Percentiles rank a stretch among this genome's conserved stretches.
These are phyloP conservation scores for Sergeia podlipaevii DNA, from an alignment of 208 protist species.

Conservation along the genomic window DNA sequence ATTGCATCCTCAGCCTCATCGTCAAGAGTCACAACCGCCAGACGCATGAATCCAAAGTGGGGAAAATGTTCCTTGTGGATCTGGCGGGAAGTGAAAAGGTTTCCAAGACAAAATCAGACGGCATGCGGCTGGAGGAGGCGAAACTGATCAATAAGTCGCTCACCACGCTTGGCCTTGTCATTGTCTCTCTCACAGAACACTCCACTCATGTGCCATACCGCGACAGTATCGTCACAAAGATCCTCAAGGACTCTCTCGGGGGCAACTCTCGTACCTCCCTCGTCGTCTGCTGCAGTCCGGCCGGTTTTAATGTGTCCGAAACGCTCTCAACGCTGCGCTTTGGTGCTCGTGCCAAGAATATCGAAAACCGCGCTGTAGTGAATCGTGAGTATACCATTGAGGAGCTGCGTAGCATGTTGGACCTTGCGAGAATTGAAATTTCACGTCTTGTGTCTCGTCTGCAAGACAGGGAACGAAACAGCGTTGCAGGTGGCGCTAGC, in stretches of 20 bases:
- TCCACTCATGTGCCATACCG: conserved; percentile 79
- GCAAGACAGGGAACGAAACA: neutral
- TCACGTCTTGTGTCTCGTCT: conserved; percentile 11
- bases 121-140: conserved; percentile 88
- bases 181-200: conserved; percentile 73
- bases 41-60: conserved; percentile 61
- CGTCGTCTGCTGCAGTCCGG: conserved; percentile 85
- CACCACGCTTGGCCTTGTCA: conserved; percentile 81
- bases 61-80: conserved; percentile 90
- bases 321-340: conserved; percentile 90
- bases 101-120: conserved; percentile 71
- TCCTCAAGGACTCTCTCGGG: conserved; percentile 86
- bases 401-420: conserved; percentile 73
- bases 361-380: conserved; percentile 77
- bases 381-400: conserved; percentile 74
- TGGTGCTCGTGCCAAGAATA: conserved; percentile 77
- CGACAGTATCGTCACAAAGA: conserved; percentile 85
- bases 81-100: conserved; percentile 90
- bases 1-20: conserved; percentile 82
- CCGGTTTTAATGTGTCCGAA: conserved; percentile 71
- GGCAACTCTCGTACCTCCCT: conserved; percentile 90
- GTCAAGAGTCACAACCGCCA: conserved; percentile 57
- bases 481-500: conserved; percentile 20
- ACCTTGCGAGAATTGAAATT: conserved; percentile 66
- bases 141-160: conserved; percentile 93